Base-by-base conservation (phyloP, 179 eudicot species). In the Amaranthus tricolor region DNA sequence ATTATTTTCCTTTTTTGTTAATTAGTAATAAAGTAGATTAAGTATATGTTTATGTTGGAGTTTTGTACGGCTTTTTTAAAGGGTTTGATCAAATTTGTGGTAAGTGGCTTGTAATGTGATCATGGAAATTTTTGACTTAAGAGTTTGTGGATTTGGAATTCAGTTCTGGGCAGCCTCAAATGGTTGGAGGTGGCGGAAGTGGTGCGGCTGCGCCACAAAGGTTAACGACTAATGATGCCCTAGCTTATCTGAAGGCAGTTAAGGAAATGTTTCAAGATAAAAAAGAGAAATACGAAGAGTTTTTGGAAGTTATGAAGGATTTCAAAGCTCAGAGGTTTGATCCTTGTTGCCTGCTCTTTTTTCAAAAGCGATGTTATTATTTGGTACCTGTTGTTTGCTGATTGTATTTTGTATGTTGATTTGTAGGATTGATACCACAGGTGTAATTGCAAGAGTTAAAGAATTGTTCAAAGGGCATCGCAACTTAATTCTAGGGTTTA, bases 261-360 rank as follows among this genome's bases (percentile, higher is more conserved):
- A 95, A 95, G 84, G 99, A 92, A 53, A 90, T 88, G 88, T 89
- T 95, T 72, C 85, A 82, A 58, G 93, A 88, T 66, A 88, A 90
- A 66, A 88, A 86, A 70, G 96, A 94, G 61, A 94, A 94, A 81
- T 94, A 94, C 72, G 96, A 92, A 7, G 87, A 84, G 79, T 94
- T 94, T 72, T 87, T 94, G 76, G 96, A 94, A 83, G 96, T 94
- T 48, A 92, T 94, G 98, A 92, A 94, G 79, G 94, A 94, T 85
- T 94, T 94, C 52, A 94, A 90, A 84, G 97, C 93, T 66, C 94
- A 86, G 75, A 90, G 96, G 98, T 94, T 47, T 70, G 76, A 43
- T 79, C 6, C n/a, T 62, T n/a, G 20, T 55, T 68, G 58, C 20
- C 31, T 66, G 57, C 51, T 63, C 13, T 67, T 52, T 48, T 9